Base-by-base conservation (phyloP, 768 basidiomycete genomes). In the Lactarius vividus region DNA sequence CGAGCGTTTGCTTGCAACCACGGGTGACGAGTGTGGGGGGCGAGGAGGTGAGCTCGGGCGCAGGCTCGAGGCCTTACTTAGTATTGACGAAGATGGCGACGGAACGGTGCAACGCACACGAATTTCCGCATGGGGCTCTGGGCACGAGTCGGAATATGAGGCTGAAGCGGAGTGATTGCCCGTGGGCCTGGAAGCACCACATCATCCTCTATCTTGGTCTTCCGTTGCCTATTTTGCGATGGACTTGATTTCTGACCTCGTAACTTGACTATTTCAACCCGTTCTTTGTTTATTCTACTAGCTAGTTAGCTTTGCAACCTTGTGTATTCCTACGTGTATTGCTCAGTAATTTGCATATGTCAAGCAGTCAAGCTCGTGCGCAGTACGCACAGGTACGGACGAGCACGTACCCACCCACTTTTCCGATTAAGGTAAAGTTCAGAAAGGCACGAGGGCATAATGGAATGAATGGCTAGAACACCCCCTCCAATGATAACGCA, bases 1-100 rank as follows among this genome's bases (percentile, higher is more conserved):
- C 74, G 89, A 90, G 76, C 84, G 86, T 78, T 84, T 85, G 79
- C 75, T 92, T 73, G 82, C 86, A 64, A 85, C 81, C 60, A 87
- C 84, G 42, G 90, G 91, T 0, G 91, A 92, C 73, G 83, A 87
- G 31, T 91, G 90, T 74, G 91, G 90, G 44, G 91, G 90, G 40
- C 81, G 88, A 20, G 91, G 91, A 0, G 89, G 89, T 10, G 91
- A 92, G 78, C 77, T 92, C 8, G 90, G 91, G 46, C 77, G 88
- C 60, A 76, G 91, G 62, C 76, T 92, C 61, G 91, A 92, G 75
- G 89, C 87, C 49, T 89, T 89, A 87, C 77, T 92, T 70, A 83
- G 80, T 8, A 80, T 82, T 26, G 68, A 73, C 15, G 75, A 69
- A 59, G 66, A 73, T 7, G 74, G 69, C 31, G 61, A 61, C 16